Evolutionary conservation across 139 green algal genomes (phyloP).

Genomic region (Trebouxia sp.): DNA sequence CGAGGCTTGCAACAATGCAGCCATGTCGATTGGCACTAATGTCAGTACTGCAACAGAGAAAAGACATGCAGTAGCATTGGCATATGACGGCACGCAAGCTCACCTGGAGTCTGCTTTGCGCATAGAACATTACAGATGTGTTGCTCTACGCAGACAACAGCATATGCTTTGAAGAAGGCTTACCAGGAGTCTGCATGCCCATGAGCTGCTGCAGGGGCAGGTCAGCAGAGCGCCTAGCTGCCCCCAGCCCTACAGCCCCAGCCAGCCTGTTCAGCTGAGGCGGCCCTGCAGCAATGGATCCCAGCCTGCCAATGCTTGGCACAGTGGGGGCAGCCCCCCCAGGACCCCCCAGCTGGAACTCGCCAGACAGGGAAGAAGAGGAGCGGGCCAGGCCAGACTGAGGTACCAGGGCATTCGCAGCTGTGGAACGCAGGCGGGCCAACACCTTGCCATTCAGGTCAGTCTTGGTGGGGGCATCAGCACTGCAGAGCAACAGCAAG

Average conservation of each 20-base stretch:
- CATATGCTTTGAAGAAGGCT: not conserved
- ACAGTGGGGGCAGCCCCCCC: not conserved
- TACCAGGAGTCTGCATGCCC: conserved; percentile 15
- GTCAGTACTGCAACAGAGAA: too few species aligned
- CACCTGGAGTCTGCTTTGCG: too few species aligned
- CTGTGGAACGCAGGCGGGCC: conserved; percentile 15
- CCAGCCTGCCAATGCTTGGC: conserved; percentile 7
- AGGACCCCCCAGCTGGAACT: not conserved
- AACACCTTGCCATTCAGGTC: conserved; percentile 16
- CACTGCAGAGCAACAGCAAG: not conserved
- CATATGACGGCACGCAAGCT: too few species aligned
- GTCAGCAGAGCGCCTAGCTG: conserved; percentile 7
- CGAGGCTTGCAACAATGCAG: too few species aligned
- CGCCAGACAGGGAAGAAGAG: conserved; percentile 1
- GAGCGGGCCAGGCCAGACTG: conserved; percentile 11
- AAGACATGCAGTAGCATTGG: too few species aligned
- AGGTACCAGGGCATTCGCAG: not conserved
- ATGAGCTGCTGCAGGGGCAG: conserved; percentile 20
- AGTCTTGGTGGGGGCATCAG: conserved; percentile 19
- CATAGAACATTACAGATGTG: too few species aligned
- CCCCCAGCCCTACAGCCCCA: not conserved
- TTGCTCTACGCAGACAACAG: too few species aligned
- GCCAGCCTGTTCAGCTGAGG: conserved; percentile 14
- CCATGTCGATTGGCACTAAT: too few species aligned
- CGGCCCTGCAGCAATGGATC: not conserved